Conservation (phyloP, 2,329 filamentous ascomycete species). For the Fusarium tupiense region DNA sequence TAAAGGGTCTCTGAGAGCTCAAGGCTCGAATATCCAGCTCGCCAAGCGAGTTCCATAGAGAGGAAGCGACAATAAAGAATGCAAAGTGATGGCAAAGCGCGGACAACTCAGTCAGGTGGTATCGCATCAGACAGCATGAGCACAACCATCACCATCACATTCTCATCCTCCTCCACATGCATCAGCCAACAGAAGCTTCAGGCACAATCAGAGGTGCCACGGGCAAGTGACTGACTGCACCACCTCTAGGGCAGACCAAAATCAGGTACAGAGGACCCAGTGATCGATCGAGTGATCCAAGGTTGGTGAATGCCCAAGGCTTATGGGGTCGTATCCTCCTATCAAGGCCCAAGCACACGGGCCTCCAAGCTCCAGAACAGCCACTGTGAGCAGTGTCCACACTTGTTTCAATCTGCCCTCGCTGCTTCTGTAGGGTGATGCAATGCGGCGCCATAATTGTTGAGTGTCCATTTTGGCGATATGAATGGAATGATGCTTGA, state of each 20-base stretch:
- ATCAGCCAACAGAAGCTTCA: constrained; percentile 21
- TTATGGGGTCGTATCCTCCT: constrained; percentile 33
- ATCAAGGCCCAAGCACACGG: constrained; percentile 36
- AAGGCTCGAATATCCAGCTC: constrained; percentile 18
- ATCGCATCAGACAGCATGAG: constrained; percentile 31
- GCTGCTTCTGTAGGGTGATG: constrained; percentile 31
- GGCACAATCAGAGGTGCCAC: constrained; percentile 15
- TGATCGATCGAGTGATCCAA: constrained; percentile 38
- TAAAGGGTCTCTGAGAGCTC: constrained; percentile 28
- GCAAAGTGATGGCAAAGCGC: constrained; percentile 25
- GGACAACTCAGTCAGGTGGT: constrained; percentile 33
- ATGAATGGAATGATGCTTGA: constrained; percentile 16
- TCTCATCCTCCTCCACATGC: constrained; percentile 19
- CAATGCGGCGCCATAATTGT: constrained; percentile 26
- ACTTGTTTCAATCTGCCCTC: constrained; percentile 38
- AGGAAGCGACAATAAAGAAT: constrained; percentile 8
- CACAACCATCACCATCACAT: constrained; percentile 34
- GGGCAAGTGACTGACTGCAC: constrained; percentile 29
- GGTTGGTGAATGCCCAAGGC: constrained; percentile 39
- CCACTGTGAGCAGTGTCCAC: constrained; percentile 36
- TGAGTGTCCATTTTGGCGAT: constrained; percentile 11
- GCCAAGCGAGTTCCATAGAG: constrained; percentile 10
- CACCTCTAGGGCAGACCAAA: constrained; percentile 21
- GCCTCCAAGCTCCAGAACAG: constrained; percentile 14
- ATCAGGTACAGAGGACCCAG: constrained; percentile 36